These are phyloP conservation scores for Clavispora phyllophila DNA, from an alignment of 805 yeast species.

Conservation along the genomic window DNA sequence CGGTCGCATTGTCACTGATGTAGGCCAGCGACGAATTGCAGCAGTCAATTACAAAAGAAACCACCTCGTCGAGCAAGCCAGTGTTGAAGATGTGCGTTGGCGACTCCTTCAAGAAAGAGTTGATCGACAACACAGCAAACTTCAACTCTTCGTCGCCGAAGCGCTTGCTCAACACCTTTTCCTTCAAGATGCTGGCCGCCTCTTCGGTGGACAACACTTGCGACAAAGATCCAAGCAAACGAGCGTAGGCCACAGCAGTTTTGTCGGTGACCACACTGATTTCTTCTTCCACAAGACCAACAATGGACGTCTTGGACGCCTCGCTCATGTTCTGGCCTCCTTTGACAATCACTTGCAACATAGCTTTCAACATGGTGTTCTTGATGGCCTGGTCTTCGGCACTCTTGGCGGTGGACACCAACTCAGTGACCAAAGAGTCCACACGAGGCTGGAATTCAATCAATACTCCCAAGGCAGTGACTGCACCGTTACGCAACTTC, in stretches of 20 bases:
- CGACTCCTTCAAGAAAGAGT: conserved; percentile 75
- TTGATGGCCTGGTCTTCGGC: conserved; percentile 68
- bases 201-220: conserved; percentile 61
- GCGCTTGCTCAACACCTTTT: conserved; percentile 50
- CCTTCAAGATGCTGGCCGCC: conserved; percentile 52
- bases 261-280: conserved; percentile 49
- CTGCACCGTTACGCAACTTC: conserved; percentile 75
- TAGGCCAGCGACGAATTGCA: conserved; percentile 40
- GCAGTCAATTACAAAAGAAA: conserved; percentile 43
- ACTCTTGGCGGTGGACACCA: conserved; percentile 67
- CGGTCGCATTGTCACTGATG: conserved; percentile 67
- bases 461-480: conserved; percentile 81
- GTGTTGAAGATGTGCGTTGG: conserved; percentile 57
- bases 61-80: conserved; percentile 47
- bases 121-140: conserved; percentile 67
- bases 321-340: conserved; percentile 79
- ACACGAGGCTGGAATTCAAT: conserved; percentile 89
- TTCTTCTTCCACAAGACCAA: conserved; percentile 71
- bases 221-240: conserved; percentile 71
- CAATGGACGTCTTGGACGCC: conserved; percentile 59
- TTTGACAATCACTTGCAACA: conserved; percentile 72
- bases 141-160: conserved; percentile 39
- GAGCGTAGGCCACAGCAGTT: conserved; percentile 70
- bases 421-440: conserved; percentile 84
- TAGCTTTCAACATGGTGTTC: conserved; percentile 79